Conservation (phyloP, 2,329 filamentous ascomycete genomes). For the Incumbomyces delicatus region DNA sequence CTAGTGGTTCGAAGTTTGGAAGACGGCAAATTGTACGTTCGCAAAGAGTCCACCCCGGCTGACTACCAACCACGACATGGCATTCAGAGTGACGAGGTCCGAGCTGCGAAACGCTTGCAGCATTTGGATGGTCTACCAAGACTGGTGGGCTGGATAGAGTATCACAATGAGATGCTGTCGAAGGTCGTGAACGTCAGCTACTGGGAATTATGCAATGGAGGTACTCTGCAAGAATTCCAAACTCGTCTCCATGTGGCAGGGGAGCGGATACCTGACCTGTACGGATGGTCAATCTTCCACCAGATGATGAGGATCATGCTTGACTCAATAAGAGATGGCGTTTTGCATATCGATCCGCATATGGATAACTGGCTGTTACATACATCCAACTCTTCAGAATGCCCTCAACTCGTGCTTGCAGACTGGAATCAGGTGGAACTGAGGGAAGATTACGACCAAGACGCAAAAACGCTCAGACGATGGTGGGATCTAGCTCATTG, state of each 20-base stretch:
- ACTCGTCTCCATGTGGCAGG: not conserved
- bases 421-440: not conserved
- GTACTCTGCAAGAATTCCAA: not conserved
- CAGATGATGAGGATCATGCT: conserved; percentile 1
- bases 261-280: not conserved
- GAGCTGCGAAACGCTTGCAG: not conserved
- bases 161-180: not conserved
- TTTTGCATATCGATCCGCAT: not conserved
- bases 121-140: not conserved
- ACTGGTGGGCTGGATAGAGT: not conserved
- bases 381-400: too few species aligned
- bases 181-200: not conserved
- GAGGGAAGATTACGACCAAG: not conserved
- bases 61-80: too few species aligned
- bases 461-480: not conserved
- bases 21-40: not conserved
- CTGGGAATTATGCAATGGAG: not conserved
- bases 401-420: not conserved
- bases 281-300: not conserved
- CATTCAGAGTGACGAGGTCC: not conserved
- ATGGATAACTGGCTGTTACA: not conserved
- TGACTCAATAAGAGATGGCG: not conserved
- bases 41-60: not conserved
- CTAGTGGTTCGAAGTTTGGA: not conserved
- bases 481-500: not conserved